A percentile compares a stretch with the other conserved stretches of the same genome.
phyloP scores from a whole-genome alignment of 2,329 filamentous ascomycete species.

The Beauveria scarabaeidicola region DNA sequence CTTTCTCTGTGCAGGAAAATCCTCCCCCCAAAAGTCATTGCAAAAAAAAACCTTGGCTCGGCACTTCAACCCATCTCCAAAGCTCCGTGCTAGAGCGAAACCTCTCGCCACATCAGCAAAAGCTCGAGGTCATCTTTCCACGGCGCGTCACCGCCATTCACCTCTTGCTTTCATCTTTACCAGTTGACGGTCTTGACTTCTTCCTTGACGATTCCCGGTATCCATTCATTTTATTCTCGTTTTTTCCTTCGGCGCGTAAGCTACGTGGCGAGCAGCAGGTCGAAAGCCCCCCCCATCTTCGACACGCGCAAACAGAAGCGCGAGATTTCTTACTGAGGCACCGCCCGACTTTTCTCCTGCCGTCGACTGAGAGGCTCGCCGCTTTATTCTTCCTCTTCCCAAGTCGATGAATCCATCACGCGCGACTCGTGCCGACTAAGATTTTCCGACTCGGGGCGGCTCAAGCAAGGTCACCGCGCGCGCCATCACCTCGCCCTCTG shows the following conservation, averaged over 20 bases:
- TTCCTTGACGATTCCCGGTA: not conserved
- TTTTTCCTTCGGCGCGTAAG: conserved; percentile 42
- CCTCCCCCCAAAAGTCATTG: not conserved
- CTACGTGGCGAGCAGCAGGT: conserved; percentile 11
- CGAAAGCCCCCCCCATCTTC: conserved; percentile 1
- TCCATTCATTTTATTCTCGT: conserved; percentile 28
- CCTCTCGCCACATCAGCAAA: conserved; percentile 8
- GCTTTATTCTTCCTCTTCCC: not conserved
- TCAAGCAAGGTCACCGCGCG: not conserved
- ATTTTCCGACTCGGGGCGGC: not conserved
- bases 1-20: not conserved
- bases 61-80: not conserved
- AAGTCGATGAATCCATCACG: conserved; percentile 1
- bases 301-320: not conserved
- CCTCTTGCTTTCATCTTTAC: not conserved
- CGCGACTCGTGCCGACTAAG: not conserved
- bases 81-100: conserved; percentile 9
- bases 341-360: not conserved
- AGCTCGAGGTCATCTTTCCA: conserved; percentile 1
- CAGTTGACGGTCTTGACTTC: not conserved
- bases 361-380: not conserved
- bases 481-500: not conserved
- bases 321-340: not conserved
- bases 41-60: conserved; percentile 22
- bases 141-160: not conserved